phyloP scores from a whole-genome alignment of 768 basidiomycete genomes.

The Russula sp. region DNA sequence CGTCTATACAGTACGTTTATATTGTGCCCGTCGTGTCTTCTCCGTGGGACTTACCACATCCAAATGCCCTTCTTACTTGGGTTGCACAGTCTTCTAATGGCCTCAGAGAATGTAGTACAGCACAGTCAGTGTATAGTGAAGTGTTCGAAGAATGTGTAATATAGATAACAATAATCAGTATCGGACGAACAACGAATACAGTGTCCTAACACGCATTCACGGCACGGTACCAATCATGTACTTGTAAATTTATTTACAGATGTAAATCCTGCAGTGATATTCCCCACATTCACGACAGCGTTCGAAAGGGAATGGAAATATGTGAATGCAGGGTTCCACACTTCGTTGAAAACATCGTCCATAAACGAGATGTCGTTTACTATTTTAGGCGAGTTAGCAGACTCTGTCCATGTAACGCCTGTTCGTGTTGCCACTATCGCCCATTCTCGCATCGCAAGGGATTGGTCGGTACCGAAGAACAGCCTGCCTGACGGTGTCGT shows the following conservation, averaged over 20 bases:
- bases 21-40: too few relatives aligned
- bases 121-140: too few relatives aligned
- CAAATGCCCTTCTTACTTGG: too few relatives aligned
- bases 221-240: constrained; percentile 4
- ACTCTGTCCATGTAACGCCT: constrained; percentile 48
- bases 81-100: too few relatives aligned
- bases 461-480: constrained; percentile 55
- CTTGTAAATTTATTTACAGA: constrained; percentile 25
- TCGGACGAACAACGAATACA: constrained; percentile 1
- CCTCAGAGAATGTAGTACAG: too few relatives aligned
- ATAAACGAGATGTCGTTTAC: constrained; percentile 46
- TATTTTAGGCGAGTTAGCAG: constrained; percentile 43
- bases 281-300: constrained; percentile 32
- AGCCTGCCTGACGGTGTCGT: constrained; percentile 42
- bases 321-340: constrained; percentile 44
- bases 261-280: constrained; percentile 43
- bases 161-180: constrained; percentile 16
- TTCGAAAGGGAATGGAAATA: constrained; percentile 28
- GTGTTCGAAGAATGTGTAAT: constrained; percentile 8
- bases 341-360: constrained; percentile 40
- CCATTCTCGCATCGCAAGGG: constrained; percentile 47
- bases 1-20: not conserved
- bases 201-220: not conserved
- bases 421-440: constrained; percentile 38
- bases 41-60: too few relatives aligned